Percentiles rank a stretch among this genome's conserved stretches.
phyloP scores from a whole-genome alignment of 306 rosid genomes.

The Abrus pulchellus region DNA sequence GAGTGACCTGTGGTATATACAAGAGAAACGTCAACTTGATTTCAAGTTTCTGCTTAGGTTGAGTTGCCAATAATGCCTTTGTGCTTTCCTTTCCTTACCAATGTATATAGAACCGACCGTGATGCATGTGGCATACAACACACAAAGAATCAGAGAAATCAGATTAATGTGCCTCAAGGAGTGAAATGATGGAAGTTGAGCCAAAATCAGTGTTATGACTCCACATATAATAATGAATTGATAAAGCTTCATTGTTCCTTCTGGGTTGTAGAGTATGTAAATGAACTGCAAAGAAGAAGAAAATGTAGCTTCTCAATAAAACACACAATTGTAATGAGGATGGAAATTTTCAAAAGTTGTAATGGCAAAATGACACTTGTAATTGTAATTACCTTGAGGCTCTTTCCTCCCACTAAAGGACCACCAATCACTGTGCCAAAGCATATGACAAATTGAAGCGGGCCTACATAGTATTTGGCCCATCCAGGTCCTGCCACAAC shows the following conservation, averaged over 20 bases:
- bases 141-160: slow-evolving; percentile 67
- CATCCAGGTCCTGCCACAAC: slow-evolving; percentile 73
- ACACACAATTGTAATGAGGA: neutral
- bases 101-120: slow-evolving; percentile 66
- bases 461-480: slow-evolving; percentile 78
- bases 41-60: slow-evolving; percentile 44
- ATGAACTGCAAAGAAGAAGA: slow-evolving; percentile 60
- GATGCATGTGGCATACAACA: slow-evolving; percentile 63
- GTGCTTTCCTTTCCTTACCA: slow-evolving; percentile 56
- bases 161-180: slow-evolving; percentile 79
- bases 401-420: slow-evolving; percentile 81
- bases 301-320: slow-evolving; percentile 43
- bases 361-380: slow-evolving; percentile 3
- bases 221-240: slow-evolving; percentile 71
- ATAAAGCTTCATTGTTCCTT: slow-evolving; percentile 76
- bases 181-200: slow-evolving; percentile 92
- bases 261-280: slow-evolving; percentile 67
- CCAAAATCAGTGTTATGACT: slow-evolving; percentile 59
- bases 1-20: slow-evolving; percentile 63
- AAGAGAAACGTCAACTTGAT: slow-evolving; percentile 41
- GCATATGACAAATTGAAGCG: slow-evolving; percentile 74
- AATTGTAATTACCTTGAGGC: slow-evolving; percentile 62
- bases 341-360: slow-evolving; percentile 24
- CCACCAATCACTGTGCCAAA: slow-evolving; percentile 74
- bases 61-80: slow-evolving; percentile 22